Base-by-base conservation (phyloP, 495 filamentous ascomycete genomes). In the Geoglossum glabrum region DNA sequence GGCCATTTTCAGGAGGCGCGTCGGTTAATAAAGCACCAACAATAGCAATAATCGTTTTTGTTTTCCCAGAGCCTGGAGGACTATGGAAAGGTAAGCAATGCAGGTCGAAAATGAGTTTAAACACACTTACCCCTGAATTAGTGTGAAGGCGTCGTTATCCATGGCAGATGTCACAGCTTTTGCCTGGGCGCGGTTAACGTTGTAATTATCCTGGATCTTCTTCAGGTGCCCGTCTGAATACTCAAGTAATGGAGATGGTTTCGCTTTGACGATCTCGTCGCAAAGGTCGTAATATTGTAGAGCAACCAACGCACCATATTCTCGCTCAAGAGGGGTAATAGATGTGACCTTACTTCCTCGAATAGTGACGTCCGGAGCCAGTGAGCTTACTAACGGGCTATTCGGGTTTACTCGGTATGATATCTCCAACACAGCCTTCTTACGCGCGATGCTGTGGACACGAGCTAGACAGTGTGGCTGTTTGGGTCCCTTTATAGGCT, bases 1-100 rank as follows among this genome's bases (percentile, higher is more conserved):
- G 60, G 34, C 58, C 72, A 60, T 70, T 58, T 67, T 75, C 64
- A 60, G 62, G 65, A 67, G 88, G 71, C n/a, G 63, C 71, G 47
- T 75, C 74, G 4, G 79, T 87, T 13, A 98, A 64, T 8, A 97
- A 73, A 60, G 87, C 86, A 46, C 92, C 92, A 15, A 95, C 87
- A 72, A 97, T 94, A 50, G 90, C 92, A 59, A 95, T 79, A 57
- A 98, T 97, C 0, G 92, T 98, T 67, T 97, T 98, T 0, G 92
- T 98, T 70, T 98, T 98, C 64, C 92, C 92, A 3, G 90, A 92
- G 64, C 92, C 92, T 1, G 92, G 92, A 54, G 92, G 93, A 43
- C 77, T 79, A 55, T 38, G 58, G 15, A 25, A 58, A n/a, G 0
- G 5, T 55, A 26, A 54, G 60, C 21, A 63, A 33, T 31, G 57